phyloP scores from a whole-genome alignment of 331 rosid genomes.

The Rosa hybrid region DNA sequence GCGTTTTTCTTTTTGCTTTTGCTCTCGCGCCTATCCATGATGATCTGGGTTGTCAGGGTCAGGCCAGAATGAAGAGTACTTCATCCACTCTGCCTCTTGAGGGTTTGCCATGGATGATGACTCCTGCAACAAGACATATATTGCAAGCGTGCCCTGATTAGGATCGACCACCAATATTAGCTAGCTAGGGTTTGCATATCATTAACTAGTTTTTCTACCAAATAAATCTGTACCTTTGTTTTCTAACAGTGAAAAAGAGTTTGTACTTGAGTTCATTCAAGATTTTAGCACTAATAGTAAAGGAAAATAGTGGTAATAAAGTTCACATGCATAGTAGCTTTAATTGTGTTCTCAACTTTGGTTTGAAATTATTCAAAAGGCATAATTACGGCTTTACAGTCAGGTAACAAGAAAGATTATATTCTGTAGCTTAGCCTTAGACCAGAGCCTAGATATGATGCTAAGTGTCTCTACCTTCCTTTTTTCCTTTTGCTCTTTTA shows the following conservation, averaged over 20 bases:
- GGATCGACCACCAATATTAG: not conserved
- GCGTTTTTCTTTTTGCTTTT: not conserved
- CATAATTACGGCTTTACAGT: constrained; percentile 23
- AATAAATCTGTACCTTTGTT: not conserved
- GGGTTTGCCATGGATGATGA: constrained; percentile 69
- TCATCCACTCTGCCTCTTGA: constrained; percentile 96
- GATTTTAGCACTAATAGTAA: not conserved
- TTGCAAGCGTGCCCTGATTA: constrained; percentile 35
- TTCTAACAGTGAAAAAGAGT: not conserved
- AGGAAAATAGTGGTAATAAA: constrained; percentile 15
- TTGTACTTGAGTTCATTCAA: constrained; percentile 5
- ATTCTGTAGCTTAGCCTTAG: constrained; percentile 15
- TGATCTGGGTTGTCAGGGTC: constrained; percentile 95
- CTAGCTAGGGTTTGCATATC: constrained; percentile 10
- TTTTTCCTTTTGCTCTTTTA: not conserved
- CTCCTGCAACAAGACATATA: constrained; percentile 46
- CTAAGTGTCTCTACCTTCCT: not conserved
- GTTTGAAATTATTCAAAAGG: constrained; percentile 22
- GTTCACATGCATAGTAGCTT: constrained; percentile 20
- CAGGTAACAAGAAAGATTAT: constrained; percentile 24
- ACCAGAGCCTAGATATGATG: constrained; percentile 35
- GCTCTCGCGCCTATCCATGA: constrained; percentile 55
- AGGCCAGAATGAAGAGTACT: constrained; percentile 90
- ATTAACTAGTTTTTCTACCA: not conserved
- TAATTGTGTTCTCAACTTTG: constrained; percentile 20